Evolutionary conservation across 208 protist species (phyloP).

Genomic region (Leishmania martiniquensis): DNA sequence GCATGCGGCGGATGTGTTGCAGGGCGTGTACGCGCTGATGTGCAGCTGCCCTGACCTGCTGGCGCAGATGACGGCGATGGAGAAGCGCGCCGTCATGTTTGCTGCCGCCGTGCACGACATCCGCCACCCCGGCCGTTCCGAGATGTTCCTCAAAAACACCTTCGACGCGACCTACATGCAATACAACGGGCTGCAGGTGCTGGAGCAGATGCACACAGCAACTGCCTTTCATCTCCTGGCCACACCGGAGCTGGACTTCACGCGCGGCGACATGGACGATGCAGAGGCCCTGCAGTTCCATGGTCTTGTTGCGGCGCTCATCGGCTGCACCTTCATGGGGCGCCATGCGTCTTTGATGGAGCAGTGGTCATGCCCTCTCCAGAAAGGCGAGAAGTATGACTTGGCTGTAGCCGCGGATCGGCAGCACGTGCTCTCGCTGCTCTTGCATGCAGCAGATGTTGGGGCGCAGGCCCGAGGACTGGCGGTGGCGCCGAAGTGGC

Average conservation of each 20-base stretch:
- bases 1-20: constrained; percentile 80
- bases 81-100: constrained; percentile 68
- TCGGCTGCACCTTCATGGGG: constrained; percentile 74
- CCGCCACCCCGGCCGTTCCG: constrained; percentile 69
- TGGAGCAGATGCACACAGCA: constrained; percentile 83
- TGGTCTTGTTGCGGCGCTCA: constrained; percentile 47
- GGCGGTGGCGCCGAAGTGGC: constrained; percentile 67
- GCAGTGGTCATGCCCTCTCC: constrained; percentile 26
- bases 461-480: constrained; percentile 61
- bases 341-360: constrained; percentile 42
- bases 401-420: constrained; percentile 44
- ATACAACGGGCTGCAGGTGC: constrained; percentile 50
- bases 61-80: constrained; percentile 48
- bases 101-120: constrained; percentile 75
- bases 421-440: constrained; percentile 52
- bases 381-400: constrained; percentile 35
- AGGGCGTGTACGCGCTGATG: constrained; percentile 61
- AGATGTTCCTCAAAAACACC: constrained; percentile 51
- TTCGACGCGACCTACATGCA: constrained; percentile 63
- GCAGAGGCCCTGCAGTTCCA: constrained; percentile 69
- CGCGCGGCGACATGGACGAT: constrained; percentile 39
- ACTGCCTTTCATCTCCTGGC: constrained; percentile 67
- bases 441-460: constrained; percentile 86
- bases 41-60: constrained; percentile 39
- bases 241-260: constrained; percentile 61